Percentiles rank a stretch among this genome's conserved stretches.
phyloP scores from a whole-genome alignment of 2,329 filamentous ascomycete species.

The Eurotiales sp. region DNA sequence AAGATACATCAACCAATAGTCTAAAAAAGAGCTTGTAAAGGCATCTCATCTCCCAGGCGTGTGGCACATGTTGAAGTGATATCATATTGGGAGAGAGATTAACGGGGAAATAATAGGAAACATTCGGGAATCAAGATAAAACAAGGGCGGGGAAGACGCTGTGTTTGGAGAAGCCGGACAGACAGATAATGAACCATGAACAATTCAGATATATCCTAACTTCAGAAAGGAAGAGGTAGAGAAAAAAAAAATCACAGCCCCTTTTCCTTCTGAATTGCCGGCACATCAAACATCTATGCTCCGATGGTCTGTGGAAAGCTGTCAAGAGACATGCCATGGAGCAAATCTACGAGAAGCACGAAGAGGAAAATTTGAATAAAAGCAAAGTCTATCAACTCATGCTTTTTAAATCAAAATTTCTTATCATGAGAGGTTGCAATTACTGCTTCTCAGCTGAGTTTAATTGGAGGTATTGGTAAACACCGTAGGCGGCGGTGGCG shows the following conservation, averaged over 20 bases:
- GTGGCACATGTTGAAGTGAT: background rate
- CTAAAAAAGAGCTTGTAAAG: background rate
- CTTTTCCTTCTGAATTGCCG: background rate
- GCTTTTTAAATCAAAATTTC: background rate
- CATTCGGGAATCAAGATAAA: background rate
- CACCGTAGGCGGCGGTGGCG: conserved; percentile 71
- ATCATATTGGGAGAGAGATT: background rate
- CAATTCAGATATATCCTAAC: background rate
- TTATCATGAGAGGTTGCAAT: background rate
- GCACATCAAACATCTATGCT: background rate
- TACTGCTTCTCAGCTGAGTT: conserved; percentile 20
- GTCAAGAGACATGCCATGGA: background rate
- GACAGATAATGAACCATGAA: background rate
- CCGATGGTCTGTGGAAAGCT: background rate
- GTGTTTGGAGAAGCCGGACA: background rate
- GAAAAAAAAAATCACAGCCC: background rate
- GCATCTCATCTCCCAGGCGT: background rate
- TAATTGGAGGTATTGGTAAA: conserved; percentile 77
- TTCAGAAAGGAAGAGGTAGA: background rate
- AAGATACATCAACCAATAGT: background rate
- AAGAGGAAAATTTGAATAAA: background rate
- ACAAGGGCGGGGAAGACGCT: background rate
- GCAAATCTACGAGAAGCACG: conserved; percentile 7
- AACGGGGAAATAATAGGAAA: background rate
- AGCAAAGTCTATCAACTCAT: background rate